phyloP scores from a whole-genome alignment of 2,329 filamentous ascomycete genomes.

The Coleophoma cylindrospora region DNA sequence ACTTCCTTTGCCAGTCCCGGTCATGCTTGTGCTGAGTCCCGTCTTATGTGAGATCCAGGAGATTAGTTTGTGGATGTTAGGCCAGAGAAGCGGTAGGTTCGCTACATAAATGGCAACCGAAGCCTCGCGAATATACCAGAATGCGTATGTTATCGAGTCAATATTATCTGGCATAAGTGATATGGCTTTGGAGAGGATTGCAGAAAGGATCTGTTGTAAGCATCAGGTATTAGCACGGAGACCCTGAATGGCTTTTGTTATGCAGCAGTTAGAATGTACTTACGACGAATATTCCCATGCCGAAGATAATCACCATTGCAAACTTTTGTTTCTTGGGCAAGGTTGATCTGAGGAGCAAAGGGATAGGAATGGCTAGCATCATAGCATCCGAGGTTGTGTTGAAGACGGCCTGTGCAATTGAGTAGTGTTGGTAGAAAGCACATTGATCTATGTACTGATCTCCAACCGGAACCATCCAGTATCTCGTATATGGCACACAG shows the following conservation, averaged over 20 bases:
- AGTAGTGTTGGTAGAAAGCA: constrained; percentile 46
- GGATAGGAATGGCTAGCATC: constrained; percentile 51
- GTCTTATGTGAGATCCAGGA: not conserved
- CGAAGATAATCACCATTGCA: constrained; percentile 38
- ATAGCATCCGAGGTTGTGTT: constrained; percentile 53
- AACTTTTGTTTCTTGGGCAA: constrained; percentile 43
- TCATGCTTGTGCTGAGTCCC: not conserved
- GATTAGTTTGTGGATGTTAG: not conserved
- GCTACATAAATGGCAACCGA: constrained; percentile 43
- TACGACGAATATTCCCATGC: constrained; percentile 38
- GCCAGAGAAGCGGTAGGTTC: constrained; percentile 44
- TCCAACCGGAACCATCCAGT: constrained; percentile 45
- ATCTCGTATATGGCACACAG: constrained; percentile 45
- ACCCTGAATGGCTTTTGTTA: not conserved
- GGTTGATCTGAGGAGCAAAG: constrained; percentile 41
- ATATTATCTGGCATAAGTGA: not conserved
- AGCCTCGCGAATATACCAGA: constrained; percentile 46
- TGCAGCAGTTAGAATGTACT: not conserved
- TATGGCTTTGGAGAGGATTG: not conserved
- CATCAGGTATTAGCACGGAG: not conserved
- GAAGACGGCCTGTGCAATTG: constrained; percentile 49
- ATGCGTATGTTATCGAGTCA: constrained; percentile 8
- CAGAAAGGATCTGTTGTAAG: not conserved
- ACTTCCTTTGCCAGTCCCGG: not conserved
- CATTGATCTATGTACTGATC: constrained; percentile 39